phyloP scores from a whole-genome alignment of 176 grass and related monocot species.

The Miscanthus lutarioriparius region DNA sequence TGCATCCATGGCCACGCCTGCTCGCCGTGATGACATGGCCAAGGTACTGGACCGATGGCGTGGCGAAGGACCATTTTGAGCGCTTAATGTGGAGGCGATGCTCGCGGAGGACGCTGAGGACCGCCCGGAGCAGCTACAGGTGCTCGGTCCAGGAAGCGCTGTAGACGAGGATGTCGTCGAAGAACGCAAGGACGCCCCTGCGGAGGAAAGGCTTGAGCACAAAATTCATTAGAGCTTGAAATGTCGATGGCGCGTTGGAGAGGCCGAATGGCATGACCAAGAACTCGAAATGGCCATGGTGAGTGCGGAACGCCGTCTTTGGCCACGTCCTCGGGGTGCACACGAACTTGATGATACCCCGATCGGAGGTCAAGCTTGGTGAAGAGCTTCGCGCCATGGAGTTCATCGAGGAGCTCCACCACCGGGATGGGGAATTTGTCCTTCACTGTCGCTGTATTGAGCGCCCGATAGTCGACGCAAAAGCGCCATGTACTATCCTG shows the following conservation, averaged over 20 bases:
- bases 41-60: fast-evolving
- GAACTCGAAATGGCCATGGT: too few species aligned
- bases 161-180: neutral
- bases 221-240: neutral
- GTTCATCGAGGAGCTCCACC: too few species aligned
- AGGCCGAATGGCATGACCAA: neutral
- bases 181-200: neutral
- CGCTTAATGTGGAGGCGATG: neutral
- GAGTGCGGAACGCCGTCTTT: too few species aligned
- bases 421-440: too few species aligned
- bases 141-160: neutral
- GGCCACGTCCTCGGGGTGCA: too few species aligned
- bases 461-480: too few species aligned
- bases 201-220: neutral
- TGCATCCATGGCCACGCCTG: neutral
- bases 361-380: too few species aligned
- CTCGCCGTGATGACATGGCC: too few species aligned
- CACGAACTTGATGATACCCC: too few species aligned
- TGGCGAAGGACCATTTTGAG: neutral
- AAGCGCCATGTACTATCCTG: neutral
- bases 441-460: too few species aligned
- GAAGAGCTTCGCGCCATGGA: too few species aligned
- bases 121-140: neutral
- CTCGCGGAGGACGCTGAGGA: neutral
- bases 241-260: neutral